These are phyloP conservation scores for Mortierella sp. DNA, from an alignment of 371 early-diverging fungal genomes.

Conservation along the genomic window DNA sequence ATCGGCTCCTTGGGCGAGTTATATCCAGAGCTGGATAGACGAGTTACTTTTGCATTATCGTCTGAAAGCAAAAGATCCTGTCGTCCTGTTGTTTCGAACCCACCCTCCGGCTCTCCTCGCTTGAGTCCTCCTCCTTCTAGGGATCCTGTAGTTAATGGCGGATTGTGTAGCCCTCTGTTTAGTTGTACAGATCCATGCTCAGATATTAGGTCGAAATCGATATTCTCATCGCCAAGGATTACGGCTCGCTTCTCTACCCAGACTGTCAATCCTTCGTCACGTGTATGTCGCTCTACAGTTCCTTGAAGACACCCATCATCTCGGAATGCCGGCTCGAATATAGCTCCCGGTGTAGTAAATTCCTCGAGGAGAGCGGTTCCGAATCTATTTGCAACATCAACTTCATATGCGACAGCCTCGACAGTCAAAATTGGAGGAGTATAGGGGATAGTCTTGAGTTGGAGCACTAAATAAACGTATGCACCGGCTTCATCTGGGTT, in stretches of 20 bases:
- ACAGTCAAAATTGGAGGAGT: slow-evolving; percentile 55
- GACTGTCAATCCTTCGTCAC: slow-evolving; percentile 47
- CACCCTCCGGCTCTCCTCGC: slow-evolving; percentile 38
- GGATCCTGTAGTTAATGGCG: neutral
- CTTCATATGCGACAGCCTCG: slow-evolving; percentile 53
- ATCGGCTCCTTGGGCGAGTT: neutral
- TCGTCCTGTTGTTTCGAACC: slow-evolving; percentile 23
- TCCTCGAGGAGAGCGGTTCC: slow-evolving; percentile 40
- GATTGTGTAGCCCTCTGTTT: slow-evolving; percentile 9
- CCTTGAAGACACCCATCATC: slow-evolving; percentile 54
- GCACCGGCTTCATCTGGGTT: slow-evolving; percentile 56
- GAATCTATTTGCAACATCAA: slow-evolving; percentile 49
- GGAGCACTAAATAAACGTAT: slow-evolving; percentile 47
- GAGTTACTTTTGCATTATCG: neutral
- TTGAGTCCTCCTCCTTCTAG: slow-evolving; percentile 6
- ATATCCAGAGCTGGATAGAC: neutral
- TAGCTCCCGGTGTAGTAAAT: slow-evolving; percentile 14
- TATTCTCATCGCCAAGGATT: slow-evolving; percentile 38
- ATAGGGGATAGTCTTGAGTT: slow-evolving; percentile 51
- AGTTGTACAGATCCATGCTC: slow-evolving; percentile 42
- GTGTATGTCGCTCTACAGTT: slow-evolving; percentile 23
- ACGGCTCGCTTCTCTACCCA: slow-evolving; percentile 55
- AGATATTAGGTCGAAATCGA: slow-evolving; percentile 41
- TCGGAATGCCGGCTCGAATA: slow-evolving; percentile 40
- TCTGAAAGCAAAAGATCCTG: neutral